Conservation (phyloP, 768 basidiomycete genomes). For the Thelephora ganbajun region DNA sequence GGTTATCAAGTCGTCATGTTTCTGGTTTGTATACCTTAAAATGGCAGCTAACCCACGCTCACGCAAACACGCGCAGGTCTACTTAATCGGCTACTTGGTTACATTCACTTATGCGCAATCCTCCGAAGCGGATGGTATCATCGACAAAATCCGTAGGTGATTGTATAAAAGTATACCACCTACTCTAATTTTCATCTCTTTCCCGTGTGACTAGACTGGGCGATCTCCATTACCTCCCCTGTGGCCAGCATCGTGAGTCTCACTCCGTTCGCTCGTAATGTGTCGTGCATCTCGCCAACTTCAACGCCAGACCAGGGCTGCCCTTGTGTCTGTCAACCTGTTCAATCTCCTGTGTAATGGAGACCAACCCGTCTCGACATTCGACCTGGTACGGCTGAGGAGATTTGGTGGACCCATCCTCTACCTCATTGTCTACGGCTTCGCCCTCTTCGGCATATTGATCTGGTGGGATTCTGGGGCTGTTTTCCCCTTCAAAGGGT, state of each 20-base stretch:
- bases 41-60: not conserved
- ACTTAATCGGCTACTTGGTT: slow-evolving; percentile 54
- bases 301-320: slow-evolving; percentile 38
- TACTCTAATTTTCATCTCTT: not conserved
- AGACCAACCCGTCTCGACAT: slow-evolving; percentile 26
- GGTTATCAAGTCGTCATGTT: slow-evolving; percentile 65
- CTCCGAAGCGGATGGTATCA: slow-evolving; percentile 34
- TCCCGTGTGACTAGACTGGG: slow-evolving; percentile 36
- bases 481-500: slow-evolving; percentile 20
- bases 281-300: not conserved
- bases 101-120: slow-evolving; percentile 61
- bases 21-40: slow-evolving; percentile 30
- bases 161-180: not conserved
- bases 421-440: slow-evolving; percentile 50
- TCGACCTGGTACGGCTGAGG: slow-evolving; percentile 37
- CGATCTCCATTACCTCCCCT: slow-evolving; percentile 52
- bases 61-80: slow-evolving; percentile 28
- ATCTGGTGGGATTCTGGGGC: slow-evolving; percentile 66
- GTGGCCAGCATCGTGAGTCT: slow-evolving; percentile 56
- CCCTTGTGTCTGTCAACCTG: slow-evolving; percentile 63
- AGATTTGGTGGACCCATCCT: slow-evolving; percentile 64
- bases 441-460: slow-evolving; percentile 47
- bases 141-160: slow-evolving; percentile 42
- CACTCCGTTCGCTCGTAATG: not conserved
- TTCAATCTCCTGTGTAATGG: slow-evolving; percentile 64